phyloP scores from a whole-genome alignment of 2,329 filamentous ascomycete genomes.

The Exophiala phaeomuriformis region DNA sequence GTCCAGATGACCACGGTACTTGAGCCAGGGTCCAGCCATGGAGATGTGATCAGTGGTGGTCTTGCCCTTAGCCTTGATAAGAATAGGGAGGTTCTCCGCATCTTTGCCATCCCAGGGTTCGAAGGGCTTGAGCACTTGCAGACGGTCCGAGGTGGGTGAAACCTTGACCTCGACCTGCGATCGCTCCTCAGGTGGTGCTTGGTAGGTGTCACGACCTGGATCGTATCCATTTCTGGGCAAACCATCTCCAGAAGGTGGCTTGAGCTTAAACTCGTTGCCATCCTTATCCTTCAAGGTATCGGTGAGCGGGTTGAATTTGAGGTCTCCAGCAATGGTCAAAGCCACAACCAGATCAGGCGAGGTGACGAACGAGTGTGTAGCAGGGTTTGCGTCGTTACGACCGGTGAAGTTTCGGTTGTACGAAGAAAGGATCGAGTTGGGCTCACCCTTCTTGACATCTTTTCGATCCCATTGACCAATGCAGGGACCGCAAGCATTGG shows the following conservation, averaged over 20 bases:
- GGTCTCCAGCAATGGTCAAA: conserved; percentile 70
- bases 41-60: conserved; percentile 97
- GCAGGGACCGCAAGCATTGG: conserved; percentile 89
- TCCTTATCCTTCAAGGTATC: conserved; percentile 91
- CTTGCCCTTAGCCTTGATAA: conserved; percentile 96
- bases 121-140: conserved; percentile 87
- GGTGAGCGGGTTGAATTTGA: conserved; percentile 91
- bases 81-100: conserved; percentile 70
- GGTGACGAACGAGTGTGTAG: conserved; percentile 87
- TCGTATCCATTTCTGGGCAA: conserved; percentile 80
- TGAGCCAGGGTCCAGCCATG: conserved; percentile 94
- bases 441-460: conserved; percentile 88
- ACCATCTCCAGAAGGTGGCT: conserved; percentile 69
- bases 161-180: conserved; percentile 67
- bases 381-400: conserved; percentile 92
- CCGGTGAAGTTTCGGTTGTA: conserved; percentile 99
- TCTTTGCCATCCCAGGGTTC: conserved; percentile 87
- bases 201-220: conserved; percentile 87
- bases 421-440: conserved; percentile 95
- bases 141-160: conserved; percentile 82
- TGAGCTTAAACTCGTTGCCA: conserved; percentile 89
- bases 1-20: conserved; percentile 97
- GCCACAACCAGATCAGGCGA: conserved; percentile 86
- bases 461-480: conserved; percentile 90
- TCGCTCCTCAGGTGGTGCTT: conserved; percentile 81